Evolutionary conservation across 176 grass and related monocot species (phyloP).

Genomic region (sorghum (Sorghum bicolor)): DNA sequence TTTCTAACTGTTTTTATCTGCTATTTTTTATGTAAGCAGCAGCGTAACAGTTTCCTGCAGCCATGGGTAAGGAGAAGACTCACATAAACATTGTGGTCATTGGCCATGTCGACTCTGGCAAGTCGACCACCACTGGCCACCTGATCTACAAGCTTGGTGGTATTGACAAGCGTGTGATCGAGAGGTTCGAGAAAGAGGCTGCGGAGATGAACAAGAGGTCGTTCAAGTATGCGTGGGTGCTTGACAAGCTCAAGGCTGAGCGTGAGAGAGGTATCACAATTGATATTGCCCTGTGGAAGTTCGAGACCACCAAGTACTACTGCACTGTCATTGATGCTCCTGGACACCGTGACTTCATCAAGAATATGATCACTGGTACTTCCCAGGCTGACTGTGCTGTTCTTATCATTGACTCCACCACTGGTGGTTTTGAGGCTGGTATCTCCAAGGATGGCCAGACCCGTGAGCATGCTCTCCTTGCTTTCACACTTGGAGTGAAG

Average conservation of each 20-base stretch:
- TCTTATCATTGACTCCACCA: too few relatives aligned
- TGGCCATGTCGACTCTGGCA: not conserved
- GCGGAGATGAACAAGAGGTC: not conserved
- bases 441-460: too few relatives aligned
- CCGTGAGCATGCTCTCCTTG: not conserved
- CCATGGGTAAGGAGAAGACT: conserved; percentile 2
- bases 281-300: too few relatives aligned
- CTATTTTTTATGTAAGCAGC: not conserved
- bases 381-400: too few relatives aligned
- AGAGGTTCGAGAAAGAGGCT: not conserved
- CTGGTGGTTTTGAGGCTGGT: too few relatives aligned
- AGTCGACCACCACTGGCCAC: not conserved
- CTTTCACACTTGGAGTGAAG: not conserved
- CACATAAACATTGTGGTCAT: not conserved
- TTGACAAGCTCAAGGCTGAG: not conserved
- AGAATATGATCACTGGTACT: too few relatives aligned
- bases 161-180: not conserved
- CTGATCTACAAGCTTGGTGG: not conserved
- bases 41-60: not conserved
- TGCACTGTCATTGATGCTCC: too few relatives aligned
- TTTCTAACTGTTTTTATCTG: not conserved
- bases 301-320: too few relatives aligned
- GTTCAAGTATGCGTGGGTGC: not conserved
- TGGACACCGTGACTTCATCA: too few relatives aligned
- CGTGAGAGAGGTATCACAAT: not conserved